These are phyloP conservation scores for Sinapis alba DNA, from an alignment of 441 rosid species.

Conservation along the genomic window DNA sequence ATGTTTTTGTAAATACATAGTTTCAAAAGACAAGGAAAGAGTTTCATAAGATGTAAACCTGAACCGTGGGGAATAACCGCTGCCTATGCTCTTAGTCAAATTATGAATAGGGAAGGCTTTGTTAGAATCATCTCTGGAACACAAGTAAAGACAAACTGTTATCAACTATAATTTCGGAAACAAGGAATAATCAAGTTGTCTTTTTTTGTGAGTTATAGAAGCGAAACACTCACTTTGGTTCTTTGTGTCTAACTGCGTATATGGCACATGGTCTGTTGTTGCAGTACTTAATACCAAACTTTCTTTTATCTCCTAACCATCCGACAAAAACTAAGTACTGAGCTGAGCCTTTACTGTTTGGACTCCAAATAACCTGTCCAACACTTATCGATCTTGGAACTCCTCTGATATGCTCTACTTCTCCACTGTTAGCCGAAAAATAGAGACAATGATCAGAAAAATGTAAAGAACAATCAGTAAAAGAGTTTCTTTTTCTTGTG, in stretches of 20 bases:
- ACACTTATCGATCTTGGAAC: conserved; percentile 69
- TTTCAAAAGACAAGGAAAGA: not conserved
- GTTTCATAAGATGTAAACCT: conserved; percentile 53
- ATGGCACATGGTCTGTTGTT: conserved; percentile 81
- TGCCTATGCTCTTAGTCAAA: conserved; percentile 72
- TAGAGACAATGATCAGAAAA: conserved; percentile 13
- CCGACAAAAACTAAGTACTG: conserved; percentile 85
- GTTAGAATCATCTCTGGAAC: conserved; percentile 51
- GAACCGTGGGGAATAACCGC: conserved; percentile 80
- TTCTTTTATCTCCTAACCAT: conserved; percentile 74
- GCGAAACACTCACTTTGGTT: conserved; percentile 55
- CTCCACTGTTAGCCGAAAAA: conserved; percentile 56
- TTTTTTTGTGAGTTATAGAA: conserved; percentile 10
- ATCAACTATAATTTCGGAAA: no score
- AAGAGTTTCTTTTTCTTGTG: not conserved
- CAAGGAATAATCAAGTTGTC: conserved; percentile 7
- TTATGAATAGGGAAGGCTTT: conserved; percentile 49
- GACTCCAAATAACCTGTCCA: conserved; percentile 97
- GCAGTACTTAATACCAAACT: conserved; percentile 94
- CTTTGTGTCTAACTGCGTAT: conserved; percentile 57
- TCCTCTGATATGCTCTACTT: conserved; percentile 69
- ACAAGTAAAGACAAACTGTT: conserved; percentile 16
- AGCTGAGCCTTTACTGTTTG: conserved; percentile 44
- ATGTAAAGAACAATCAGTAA: not conserved
- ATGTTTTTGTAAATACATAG: not conserved